These are phyloP conservation scores for Geranium incanum DNA, from an alignment of 441 rosid species.

Conservation along the genomic window DNA sequence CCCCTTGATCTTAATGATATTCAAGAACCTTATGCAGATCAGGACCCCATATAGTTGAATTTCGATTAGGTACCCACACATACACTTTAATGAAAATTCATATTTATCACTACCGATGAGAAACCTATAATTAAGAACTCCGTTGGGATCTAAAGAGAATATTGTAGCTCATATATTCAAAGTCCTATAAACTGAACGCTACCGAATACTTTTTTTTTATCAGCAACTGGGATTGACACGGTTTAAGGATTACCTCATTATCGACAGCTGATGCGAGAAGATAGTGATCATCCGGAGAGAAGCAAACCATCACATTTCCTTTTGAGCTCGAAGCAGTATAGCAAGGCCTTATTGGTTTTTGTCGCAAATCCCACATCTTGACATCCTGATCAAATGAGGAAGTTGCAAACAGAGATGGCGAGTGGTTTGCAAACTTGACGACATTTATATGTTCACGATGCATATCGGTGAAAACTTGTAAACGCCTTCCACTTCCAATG, in stretches of 20 bases:
- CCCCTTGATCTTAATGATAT: neutral
- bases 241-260: constrained; percentile 60
- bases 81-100: too few species aligned
- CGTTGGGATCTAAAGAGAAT: too few species aligned
- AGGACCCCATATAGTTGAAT: neutral
- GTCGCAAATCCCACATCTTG: constrained; percentile 90
- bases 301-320: constrained; percentile 98
- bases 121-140: neutral
- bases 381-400: constrained; percentile 88
- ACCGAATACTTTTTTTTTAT: too few species aligned
- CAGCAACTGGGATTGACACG: neutral
- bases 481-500: constrained; percentile 56
- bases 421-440: constrained; percentile 82
- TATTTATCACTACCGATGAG: neutral
- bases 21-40: neutral
- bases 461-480: constrained; percentile 74
- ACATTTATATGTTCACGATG: constrained; percentile 87
- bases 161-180: too few species aligned
- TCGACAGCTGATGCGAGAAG: constrained; percentile 92
- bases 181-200: too few species aligned
- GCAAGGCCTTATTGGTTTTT: constrained; percentile 67
- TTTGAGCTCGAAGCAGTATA: constrained; percentile 69
- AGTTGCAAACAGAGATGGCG: constrained; percentile 77
- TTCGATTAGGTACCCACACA: neutral
- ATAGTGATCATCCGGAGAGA: constrained; percentile 93